Evolutionary conservation across 805 yeast species (phyloP), one percentile per base, ranked within the genome.

Genomic region (Saturnispora bothae): DNA sequence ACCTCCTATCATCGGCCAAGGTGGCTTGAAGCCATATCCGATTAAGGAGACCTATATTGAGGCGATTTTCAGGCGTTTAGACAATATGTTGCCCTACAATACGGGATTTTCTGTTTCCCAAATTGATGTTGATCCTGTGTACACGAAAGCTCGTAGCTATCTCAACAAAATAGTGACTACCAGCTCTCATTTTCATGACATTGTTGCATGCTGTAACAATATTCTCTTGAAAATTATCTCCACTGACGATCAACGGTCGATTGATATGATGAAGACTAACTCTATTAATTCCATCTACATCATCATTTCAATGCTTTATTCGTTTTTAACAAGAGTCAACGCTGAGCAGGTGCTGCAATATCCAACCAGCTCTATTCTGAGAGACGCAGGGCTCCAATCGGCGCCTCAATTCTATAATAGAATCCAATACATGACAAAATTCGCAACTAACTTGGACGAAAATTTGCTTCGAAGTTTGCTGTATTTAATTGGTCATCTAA

Each of bases 111-210:
- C 60, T 3, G 37, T 61, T 17, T 44, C 57, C 3, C 68, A 64
- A 37, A 54, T 65, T 10, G 64, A 63, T 35, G 54, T 54, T 12
- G 64, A 64, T 36, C 55, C 54, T 3, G 45, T 51, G 26, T 66
- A 56, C 45, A 45, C 54, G n/a, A 56, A 54, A 33, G 48, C 60
- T 9, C 55, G 61, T 40, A 48, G 44, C 18, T 55, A 65, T n/a
- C 43, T 67, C 25, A 35, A 59, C 9, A 52, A 50, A 29, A 45
- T 65, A 22, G 54, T 63, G 1, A 7, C 5, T 3, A 38, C 46
- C 23, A 44, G 61, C 1, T 31, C 20, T 2, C 52, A 52, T 33
- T 49, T 59, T 13, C 47, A 54, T 16, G 62, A 64, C 17, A 51
- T 64, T 3, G 26, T 64, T 12, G 31, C 41, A 3, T 39, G 37